Base-by-base conservation (phyloP, 495 filamentous ascomycete genomes). In the Darksidea phi region DNA sequence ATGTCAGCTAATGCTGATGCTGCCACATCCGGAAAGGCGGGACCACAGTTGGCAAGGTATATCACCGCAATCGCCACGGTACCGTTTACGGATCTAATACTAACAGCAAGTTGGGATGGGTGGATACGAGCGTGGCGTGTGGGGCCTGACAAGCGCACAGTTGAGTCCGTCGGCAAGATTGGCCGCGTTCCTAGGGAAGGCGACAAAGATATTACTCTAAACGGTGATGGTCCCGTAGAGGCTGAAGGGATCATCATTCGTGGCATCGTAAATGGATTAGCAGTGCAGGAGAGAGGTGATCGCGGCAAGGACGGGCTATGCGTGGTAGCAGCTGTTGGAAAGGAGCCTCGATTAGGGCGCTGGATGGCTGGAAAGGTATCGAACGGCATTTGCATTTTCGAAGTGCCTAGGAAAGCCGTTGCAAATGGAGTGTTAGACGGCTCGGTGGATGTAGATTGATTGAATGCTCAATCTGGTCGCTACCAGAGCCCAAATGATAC, bases 21-120 rank as follows among this genome's bases (percentile, higher is more conserved):
- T 6, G 74, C 84, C 50, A 49, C 53, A 20, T 74, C 76, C 11
- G 75, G 73, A n/a, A 74, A 77, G 7, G 71, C 65, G 25, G 72
- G 83, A 3, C 83, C 84, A 2, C 79, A 79, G 28, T 84, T 87
- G 13, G 76, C 83, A 26, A 80, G 93, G 55, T 91, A 88, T 81
- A 93, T 98, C 71, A 97, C 94, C 8, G 94, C 94, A 1, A 75
- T 98, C 43, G 77, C 87, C 25, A 88, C 88, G 3, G 78, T 97
- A 37, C 91, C 93, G 0, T 95, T 90, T 67, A 90, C 89, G 10
- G 90, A 98, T 67, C 74, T 96, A 26, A 80, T 97, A 37, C 74
- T 97, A 36, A 92, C 85, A 60, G 94, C 93, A 15, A 95, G 89
- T 71, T 97, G 92, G 90, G 94, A 98, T 74, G 94, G 94, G 1